Evolutionary conservation across 805 yeast species (phyloP).

Genomic region (Starmerella bacillaris): DNA sequence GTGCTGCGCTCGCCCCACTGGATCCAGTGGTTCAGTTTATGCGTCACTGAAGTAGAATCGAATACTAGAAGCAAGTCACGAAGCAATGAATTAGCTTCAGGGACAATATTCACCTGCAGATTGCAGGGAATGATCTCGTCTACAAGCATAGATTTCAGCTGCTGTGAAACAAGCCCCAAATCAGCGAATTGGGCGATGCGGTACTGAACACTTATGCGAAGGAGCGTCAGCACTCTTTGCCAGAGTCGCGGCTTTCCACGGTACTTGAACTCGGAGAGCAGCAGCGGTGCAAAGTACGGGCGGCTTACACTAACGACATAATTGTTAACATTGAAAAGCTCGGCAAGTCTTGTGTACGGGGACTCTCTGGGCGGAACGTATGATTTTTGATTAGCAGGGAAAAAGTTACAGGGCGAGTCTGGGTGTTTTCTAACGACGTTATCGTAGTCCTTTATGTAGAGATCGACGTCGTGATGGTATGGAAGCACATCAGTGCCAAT

Average conservation of each 20-base stretch:
- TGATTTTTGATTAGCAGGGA: constrained; percentile 28
- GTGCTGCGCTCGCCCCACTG: constrained; percentile 78
- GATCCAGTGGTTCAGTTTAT: constrained; percentile 77
- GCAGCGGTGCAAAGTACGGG: constrained; percentile 81
- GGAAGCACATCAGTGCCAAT: constrained; percentile 41
- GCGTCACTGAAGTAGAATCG: constrained; percentile 51
- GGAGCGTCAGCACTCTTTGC: constrained; percentile 33
- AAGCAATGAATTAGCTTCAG: constrained; percentile 56
- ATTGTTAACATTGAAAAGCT: constrained; percentile 85
- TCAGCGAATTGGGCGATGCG: constrained; percentile 64
- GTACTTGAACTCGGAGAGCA: constrained; percentile 67
- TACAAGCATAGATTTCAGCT: constrained; percentile 56
- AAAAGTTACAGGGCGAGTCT: constrained; percentile 13
- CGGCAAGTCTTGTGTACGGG: constrained; percentile 78
- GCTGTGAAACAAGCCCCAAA: constrained; percentile 52
- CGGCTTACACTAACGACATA: constrained; percentile 81
- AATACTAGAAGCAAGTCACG: constrained; percentile 57
- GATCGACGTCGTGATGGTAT: constrained; percentile 35
- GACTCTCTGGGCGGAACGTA: constrained; percentile 30
- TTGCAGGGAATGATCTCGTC: constrained; percentile 78
- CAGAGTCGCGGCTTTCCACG: constrained; percentile 26
- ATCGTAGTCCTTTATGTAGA: constrained; percentile 39
- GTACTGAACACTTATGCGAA: constrained; percentile 68
- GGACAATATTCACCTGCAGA: constrained; percentile 78
- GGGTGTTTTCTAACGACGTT: constrained; percentile 26